Evolutionary conservation across 352 stramenopile species (phyloP).

Genomic region (Globisporangium camurandrum): DNA sequence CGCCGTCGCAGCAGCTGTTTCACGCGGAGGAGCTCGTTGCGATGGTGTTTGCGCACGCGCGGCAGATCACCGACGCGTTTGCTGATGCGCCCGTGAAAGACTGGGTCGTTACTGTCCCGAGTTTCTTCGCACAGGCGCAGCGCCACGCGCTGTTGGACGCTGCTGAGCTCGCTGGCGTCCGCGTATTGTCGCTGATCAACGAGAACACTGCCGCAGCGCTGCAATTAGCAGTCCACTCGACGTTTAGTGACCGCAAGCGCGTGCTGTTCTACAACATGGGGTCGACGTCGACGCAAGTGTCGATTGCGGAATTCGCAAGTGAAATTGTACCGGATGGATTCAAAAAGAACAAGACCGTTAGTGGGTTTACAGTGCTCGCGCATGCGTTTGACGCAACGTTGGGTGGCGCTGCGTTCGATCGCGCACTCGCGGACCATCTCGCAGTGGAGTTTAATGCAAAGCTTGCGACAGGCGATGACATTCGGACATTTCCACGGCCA

Average conservation of each 20-base stretch:
- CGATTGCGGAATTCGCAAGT: conserved; percentile 80
- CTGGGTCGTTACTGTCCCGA: conserved; percentile 94
- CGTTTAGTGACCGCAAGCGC: conserved; percentile 79
- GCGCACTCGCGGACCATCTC: conserved; percentile 90
- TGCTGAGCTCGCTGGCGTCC: conserved; percentile 91
- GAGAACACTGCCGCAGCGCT: conserved; percentile 97
- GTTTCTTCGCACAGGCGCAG: conserved; percentile 94
- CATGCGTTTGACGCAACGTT: conserved; percentile 93
- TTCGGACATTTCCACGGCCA: conserved; percentile 80
- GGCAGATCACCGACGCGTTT: conserved; percentile 72
- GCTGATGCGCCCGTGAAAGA: conserved; percentile 80
- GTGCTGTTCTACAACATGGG: conserved; percentile 99
- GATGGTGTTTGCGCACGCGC: conserved; percentile 94
- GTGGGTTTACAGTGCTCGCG: conserved; percentile 86
- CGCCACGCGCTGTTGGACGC: conserved; percentile 92
- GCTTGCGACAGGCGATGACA: conserved; percentile 84
- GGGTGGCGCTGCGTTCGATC: conserved; percentile 90
- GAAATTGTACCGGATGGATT: conserved; percentile 80
- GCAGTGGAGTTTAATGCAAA: conserved; percentile 91
- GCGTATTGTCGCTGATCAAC: conserved; percentile 95
- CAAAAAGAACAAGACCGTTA: conserved; percentile 91
- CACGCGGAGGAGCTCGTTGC: conserved; percentile 93
- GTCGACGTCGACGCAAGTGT: conserved; percentile 86
- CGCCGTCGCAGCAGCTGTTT: conserved; percentile 58
- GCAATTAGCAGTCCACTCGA: conserved; percentile 93